Evolutionary conservation across 2,329 filamentous ascomycete genomes (phyloP), one percentile per base, ranked within the genome.

Genomic region (Ophiostoma fasciatum): DNA sequence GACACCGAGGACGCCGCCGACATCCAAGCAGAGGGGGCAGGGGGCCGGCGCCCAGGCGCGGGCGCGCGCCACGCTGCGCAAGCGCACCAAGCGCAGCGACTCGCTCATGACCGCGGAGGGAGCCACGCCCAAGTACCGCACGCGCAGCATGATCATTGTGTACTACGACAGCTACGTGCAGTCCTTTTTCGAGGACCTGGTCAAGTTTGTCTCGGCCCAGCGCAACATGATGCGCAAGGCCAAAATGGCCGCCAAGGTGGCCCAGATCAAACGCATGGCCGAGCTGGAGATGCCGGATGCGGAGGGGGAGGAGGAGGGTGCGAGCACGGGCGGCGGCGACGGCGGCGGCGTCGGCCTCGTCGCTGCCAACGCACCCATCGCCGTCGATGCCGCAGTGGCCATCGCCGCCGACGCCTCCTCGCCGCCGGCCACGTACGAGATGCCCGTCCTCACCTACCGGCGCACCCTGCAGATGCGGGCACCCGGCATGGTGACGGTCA

Each of bases 81-180:
- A 63, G 47, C 63, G 61, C 6, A 40, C 37, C 32, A 60, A 62
- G 35, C 62, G 66, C 36, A 63, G 65, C 11, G 58, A 66, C 18
- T 73, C 69, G 0, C 57, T 72, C 45, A 46, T 64, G 34, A 72
- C 67, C 28, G 60, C 56, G 25, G 65, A 69, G 25, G 56, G 55
- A 10, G 52, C 58, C 3, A 52, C 62, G 1, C 55, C 62, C 10
- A 71, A 74, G 42, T 80, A 79, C 52, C 74, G 81, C 37, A 75
- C 74, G 4, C 72, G 79, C 45, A 77, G 68, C 39, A 80, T 83
- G 66, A 78, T 88, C 31, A 77, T 90, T 28, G 81, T 94, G n/a
- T 87, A 84, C 56, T 94, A 94, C 52, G 87, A 94, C 52, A 82
- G 80, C 46, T 78, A 83, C 42, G 78, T 92, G 4, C 85, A 94